phyloP scores from a whole-genome alignment of 768 basidiomycete genomes.

The Panaeolus papilionaceus region DNA sequence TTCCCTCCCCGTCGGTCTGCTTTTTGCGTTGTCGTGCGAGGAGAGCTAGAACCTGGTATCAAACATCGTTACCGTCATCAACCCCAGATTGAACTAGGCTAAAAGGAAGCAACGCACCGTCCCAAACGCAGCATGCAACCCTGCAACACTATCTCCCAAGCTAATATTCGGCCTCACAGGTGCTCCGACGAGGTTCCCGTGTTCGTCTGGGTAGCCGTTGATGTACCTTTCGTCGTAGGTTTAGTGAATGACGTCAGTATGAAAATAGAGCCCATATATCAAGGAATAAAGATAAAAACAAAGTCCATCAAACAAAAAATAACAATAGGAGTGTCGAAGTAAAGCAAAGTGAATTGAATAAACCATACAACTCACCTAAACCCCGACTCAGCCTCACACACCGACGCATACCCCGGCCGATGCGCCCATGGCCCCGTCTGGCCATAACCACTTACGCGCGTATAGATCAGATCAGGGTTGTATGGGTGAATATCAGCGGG shows the following conservation, averaged over 20 bases:
- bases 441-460: constrained; percentile 82
- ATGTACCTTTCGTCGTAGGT: constrained; percentile 48
- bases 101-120: constrained; percentile 58
- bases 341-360: too few species aligned
- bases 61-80: too few species aligned
- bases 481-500: constrained; percentile 65
- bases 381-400: constrained; percentile 78
- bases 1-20: constrained; percentile 29
- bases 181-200: constrained; percentile 60
- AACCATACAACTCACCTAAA: constrained; percentile 58
- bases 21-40: constrained; percentile 48
- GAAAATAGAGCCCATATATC: too few species aligned
- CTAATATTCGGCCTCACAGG: constrained; percentile 77
- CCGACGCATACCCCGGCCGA: constrained; percentile 74
- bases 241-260: too few species aligned
- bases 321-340: too few species aligned
- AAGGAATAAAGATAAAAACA: too few species aligned
- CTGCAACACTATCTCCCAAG: constrained; percentile 74
- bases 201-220: constrained; percentile 67
- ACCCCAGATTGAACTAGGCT: too few species aligned
- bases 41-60: constrained; percentile 73
- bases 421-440: constrained; percentile 78
- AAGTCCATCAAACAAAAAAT: too few species aligned
- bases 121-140: constrained; percentile 75
- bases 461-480: constrained; percentile 90